Evolutionary conservation across 2,329 filamentous ascomycete species (phyloP).

Genomic region (Sodiomyces alkalinus): DNA sequence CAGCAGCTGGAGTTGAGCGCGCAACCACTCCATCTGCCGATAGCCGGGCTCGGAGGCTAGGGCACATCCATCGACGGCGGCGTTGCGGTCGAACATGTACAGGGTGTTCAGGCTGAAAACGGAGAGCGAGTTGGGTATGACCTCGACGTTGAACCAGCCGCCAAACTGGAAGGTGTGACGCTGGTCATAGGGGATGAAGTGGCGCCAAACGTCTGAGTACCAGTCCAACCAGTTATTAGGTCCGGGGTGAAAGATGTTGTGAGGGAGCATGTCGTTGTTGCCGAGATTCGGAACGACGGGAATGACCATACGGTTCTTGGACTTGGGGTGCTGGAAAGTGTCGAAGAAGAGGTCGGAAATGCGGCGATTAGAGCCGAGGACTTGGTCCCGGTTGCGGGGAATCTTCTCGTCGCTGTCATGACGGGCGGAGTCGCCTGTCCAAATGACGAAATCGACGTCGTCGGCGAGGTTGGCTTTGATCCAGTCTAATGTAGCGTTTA

Average conservation of each 20-base stretch:
- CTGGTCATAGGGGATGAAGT: conserved; percentile 85
- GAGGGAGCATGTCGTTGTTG: conserved; percentile 94
- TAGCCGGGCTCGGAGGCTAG: conserved; percentile 71
- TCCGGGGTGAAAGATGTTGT: conserved; percentile 79
- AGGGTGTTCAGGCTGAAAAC: conserved; percentile 93
- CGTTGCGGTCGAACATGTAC: conserved; percentile 90
- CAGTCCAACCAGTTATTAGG: conserved; percentile 75
- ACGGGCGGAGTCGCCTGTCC: conserved; percentile 81
- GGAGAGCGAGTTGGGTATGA: conserved; percentile 70
- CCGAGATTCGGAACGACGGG: conserved; percentile 84
- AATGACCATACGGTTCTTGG: conserved; percentile 45
- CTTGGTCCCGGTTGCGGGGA: conserved; percentile 60
- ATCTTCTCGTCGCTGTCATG: conserved; percentile 77
- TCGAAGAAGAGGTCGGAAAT: conserved; percentile 64
- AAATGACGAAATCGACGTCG: conserved; percentile 75
- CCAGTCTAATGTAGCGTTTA: conserved; percentile 87
- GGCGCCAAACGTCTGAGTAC: conserved; percentile 66
- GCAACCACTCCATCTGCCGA: conserved; percentile 91
- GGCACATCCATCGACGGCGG: conserved; percentile 81
- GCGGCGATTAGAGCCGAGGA: conserved; percentile 62
- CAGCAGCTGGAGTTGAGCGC: conserved; percentile 72
- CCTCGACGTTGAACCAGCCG: conserved; percentile 90
- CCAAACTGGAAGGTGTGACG: conserved; percentile 81
- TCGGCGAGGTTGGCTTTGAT: conserved; percentile 64
- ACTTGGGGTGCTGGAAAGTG: conserved; percentile 45